phyloP scores from a whole-genome alignment of 2,329 filamentous ascomycete genomes.

The Pseudocercospora cruenta region DNA sequence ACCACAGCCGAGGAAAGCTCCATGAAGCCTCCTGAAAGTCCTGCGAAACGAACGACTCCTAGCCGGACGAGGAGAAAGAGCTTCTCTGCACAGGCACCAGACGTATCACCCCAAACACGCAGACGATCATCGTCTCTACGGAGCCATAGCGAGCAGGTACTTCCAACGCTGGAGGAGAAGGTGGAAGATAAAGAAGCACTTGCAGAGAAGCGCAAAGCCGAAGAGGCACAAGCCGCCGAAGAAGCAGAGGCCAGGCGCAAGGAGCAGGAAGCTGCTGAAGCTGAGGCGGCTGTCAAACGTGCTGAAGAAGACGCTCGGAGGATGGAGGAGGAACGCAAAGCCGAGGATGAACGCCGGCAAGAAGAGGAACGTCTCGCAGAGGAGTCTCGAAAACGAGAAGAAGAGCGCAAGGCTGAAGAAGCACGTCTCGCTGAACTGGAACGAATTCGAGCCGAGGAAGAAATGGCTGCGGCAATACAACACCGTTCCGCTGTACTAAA shows the following conservation, averaged over 20 bases:
- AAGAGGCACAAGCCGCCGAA: conserved; percentile 21
- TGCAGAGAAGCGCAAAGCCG: conserved; percentile 25
- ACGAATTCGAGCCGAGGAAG: conserved; percentile 21
- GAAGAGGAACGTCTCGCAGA: conserved; percentile 29
- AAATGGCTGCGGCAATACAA: conserved; percentile 29
- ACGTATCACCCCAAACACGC: conserved; percentile 29
- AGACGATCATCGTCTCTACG: conserved; percentile 34
- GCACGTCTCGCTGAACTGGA: conserved; percentile 23
- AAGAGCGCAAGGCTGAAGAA: conserved; percentile 26
- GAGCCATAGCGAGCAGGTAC: conserved; percentile 24
- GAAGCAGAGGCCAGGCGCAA: conserved; percentile 24
- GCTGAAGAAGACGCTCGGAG: conserved; percentile 28
- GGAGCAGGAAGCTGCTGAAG: conserved; percentile 32
- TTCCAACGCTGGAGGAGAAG: conserved; percentile 33
- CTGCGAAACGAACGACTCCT: conserved; percentile 28
- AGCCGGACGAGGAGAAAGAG: conserved; percentile 36
- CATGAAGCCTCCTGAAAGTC: conserved; percentile 36
- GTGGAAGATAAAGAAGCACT: conserved; percentile 25
- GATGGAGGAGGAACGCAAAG: conserved; percentile 33
- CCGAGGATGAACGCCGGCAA: conserved; percentile 31
- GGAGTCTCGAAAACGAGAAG: conserved; percentile 28
- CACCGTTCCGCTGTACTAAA: conserved; percentile 29
- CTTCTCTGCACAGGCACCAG: conserved; percentile 29
- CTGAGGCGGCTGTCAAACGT: conserved; percentile 28
- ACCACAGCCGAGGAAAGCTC: conserved; percentile 21